Evolutionary conservation across 176 grass and related monocot species (phyloP).

Genomic region (Oryza coarctata): DNA sequence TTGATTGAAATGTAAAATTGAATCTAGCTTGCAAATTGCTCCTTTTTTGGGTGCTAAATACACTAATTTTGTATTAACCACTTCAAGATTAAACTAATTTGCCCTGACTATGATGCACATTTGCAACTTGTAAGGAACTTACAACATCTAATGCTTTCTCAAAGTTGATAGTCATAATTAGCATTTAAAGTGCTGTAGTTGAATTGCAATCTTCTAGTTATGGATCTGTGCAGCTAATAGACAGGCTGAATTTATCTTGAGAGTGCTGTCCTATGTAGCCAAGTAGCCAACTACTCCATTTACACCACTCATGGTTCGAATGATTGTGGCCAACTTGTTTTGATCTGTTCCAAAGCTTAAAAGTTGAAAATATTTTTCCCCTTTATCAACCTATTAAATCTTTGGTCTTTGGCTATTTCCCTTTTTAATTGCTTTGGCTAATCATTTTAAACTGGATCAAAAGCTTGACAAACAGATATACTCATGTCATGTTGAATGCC

Average conservation of each 20-base stretch:
- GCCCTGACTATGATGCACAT: not conserved
- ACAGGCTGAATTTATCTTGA: not conserved
- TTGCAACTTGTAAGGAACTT: not conserved
- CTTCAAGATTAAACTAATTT: not conserved
- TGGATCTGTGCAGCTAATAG: not conserved
- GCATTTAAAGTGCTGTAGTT: not conserved
- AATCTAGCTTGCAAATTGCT: slow-evolving; percentile 2
- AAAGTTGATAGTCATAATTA: not conserved
- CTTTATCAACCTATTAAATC: not conserved
- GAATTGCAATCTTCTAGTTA: not conserved
- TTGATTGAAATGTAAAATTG: not conserved
- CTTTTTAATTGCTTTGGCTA: not conserved
- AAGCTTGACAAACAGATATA: not conserved
- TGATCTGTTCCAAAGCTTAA: not conserved
- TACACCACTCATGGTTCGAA: slow-evolving; percentile 3
- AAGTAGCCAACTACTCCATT: slow-evolving; percentile 6
- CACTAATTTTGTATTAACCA: not conserved
- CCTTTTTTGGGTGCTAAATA: not conserved
- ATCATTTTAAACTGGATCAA: not conserved
- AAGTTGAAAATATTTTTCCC: not conserved
- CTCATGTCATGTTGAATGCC: not conserved
- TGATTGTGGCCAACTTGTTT: not conserved
- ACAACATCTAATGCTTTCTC: not conserved
- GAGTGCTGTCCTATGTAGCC: not conserved
- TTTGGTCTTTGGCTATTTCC: not conserved